Percentiles rank a stretch among this genome's conserved stretches.
Evolutionary conservation across 768 basidiomycete species (phyloP).

Genomic region (Omphalotus guepiniiformis): DNA sequence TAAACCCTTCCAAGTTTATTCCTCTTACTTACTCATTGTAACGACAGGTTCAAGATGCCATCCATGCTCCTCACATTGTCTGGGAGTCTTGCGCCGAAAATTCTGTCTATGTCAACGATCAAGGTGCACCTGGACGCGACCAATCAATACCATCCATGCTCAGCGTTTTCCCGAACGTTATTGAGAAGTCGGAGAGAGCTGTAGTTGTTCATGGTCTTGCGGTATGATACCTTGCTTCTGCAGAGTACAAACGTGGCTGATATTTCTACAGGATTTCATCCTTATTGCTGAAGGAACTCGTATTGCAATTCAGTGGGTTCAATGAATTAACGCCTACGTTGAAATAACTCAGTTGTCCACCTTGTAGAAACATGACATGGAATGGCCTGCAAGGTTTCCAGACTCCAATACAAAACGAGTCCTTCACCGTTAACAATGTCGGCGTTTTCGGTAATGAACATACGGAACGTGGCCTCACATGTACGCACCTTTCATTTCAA

Average conservation of each 20-base stretch:
- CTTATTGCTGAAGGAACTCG: constrained; percentile 43
- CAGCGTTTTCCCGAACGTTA: constrained; percentile 63
- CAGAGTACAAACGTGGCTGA: neutral
- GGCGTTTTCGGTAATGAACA: constrained; percentile 61
- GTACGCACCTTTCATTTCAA: constrained; percentile 30
- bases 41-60: constrained; percentile 39
- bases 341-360: constrained; percentile 6
- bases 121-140: constrained; percentile 38
- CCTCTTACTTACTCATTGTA: neutral
- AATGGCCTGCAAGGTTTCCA: constrained; percentile 65
- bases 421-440: constrained; percentile 57
- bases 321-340: neutral
- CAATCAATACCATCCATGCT: constrained; percentile 54
- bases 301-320: constrained; percentile 47
- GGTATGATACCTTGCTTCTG: constrained; percentile 38
- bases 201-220: constrained; percentile 66
- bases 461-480: constrained; percentile 61
- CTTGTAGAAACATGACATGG: constrained; percentile 44
- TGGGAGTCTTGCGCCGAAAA: constrained; percentile 54
- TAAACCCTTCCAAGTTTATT: constrained; percentile 15
- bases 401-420: constrained; percentile 53
- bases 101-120: constrained; percentile 48
- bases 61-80: constrained; percentile 61
- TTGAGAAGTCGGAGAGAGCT: constrained; percentile 60
- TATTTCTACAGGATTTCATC: constrained; percentile 32